A percentile compares a stretch with the other conserved stretches of the same genome.
Evolutionary conservation across 2,329 filamentous ascomycete genomes (phyloP).

Genomic region (Zalaria sp.): DNA sequence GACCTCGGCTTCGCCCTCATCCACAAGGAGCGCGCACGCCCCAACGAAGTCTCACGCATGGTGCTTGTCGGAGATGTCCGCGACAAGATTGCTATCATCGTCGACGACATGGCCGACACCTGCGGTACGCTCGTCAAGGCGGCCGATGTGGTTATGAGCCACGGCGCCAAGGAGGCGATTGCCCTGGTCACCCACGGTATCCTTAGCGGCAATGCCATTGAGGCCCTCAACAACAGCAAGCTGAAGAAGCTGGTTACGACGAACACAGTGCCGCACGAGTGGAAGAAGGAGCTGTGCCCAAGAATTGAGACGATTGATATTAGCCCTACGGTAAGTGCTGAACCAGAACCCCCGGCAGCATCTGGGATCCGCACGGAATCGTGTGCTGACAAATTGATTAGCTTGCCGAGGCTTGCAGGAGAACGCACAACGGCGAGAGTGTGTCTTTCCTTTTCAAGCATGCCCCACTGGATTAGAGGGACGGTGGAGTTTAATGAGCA

Average conservation of each 20-base stretch:
- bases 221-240: constrained; percentile 67
- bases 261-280: constrained; percentile 71
- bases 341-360: neutral
- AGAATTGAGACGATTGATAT: constrained; percentile 87
- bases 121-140: constrained; percentile 83
- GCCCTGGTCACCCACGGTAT: constrained; percentile 95
- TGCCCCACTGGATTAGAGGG: constrained; percentile 32
- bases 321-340: constrained; percentile 50
- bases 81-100: constrained; percentile 85
- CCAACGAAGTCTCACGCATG: constrained; percentile 85
- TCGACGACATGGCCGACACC: constrained; percentile 96
- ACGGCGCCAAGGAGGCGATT: constrained; percentile 77
- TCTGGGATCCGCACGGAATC: neutral
- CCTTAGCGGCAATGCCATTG: constrained; percentile 73
- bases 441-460: constrained; percentile 58
- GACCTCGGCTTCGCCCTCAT: constrained; percentile 88
- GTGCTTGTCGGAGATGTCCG: constrained; percentile 89
- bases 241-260: constrained; percentile 74
- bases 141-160: constrained; percentile 72
- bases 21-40: constrained; percentile 88
- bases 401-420: constrained; percentile 54
- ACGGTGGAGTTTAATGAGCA: neutral
- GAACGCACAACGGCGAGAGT: constrained; percentile 55
- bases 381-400: constrained; percentile 9
- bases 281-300: constrained; percentile 65